Conservation (phyloP, 163 green algal species). For the Chloromonas sp. region DNA sequence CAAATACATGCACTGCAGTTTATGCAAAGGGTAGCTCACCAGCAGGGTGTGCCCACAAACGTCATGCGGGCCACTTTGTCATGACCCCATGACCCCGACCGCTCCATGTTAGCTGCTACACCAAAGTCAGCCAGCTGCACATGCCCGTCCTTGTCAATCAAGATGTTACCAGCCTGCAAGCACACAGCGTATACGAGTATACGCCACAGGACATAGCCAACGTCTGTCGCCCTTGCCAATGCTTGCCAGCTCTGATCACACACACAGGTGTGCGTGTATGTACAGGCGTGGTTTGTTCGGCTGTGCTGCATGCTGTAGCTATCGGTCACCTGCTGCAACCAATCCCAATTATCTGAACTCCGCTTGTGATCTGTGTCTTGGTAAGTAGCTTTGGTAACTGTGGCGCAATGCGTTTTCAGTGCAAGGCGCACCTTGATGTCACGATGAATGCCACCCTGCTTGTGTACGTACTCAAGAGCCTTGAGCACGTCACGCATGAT, state of each 20-base stretch:
- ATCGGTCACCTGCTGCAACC: too few species aligned
- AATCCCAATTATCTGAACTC: too few species aligned
- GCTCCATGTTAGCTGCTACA: constrained; percentile 87
- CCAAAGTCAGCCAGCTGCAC: constrained; percentile 97
- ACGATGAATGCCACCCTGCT: constrained; percentile 88
- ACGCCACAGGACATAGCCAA: background rate
- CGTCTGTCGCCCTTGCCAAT: too few species aligned
- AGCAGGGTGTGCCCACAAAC: constrained; percentile 98
- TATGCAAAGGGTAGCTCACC: constrained; percentile 13
- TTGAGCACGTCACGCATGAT: constrained; percentile 92
- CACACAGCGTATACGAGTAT: background rate
- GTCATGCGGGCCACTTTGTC: constrained; percentile 79
- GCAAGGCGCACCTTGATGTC: constrained; percentile 82
- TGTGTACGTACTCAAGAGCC: constrained; percentile 93
- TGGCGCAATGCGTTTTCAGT: background rate
- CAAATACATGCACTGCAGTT: too few species aligned
- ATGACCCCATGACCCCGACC: constrained; percentile 81
- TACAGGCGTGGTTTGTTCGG: too few species aligned
- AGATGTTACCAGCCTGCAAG: constrained; percentile 92
- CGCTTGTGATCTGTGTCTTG: too few species aligned
- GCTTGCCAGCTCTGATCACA: too few species aligned
- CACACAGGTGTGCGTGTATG: too few species aligned
- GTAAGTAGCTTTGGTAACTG: too few species aligned
- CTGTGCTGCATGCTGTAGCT: too few species aligned
- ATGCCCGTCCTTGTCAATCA: constrained; percentile 84